These are phyloP conservation scores for Cinchona pubescens DNA, from an alignment of 257 asterid genomes.

Conservation along the genomic window DNA sequence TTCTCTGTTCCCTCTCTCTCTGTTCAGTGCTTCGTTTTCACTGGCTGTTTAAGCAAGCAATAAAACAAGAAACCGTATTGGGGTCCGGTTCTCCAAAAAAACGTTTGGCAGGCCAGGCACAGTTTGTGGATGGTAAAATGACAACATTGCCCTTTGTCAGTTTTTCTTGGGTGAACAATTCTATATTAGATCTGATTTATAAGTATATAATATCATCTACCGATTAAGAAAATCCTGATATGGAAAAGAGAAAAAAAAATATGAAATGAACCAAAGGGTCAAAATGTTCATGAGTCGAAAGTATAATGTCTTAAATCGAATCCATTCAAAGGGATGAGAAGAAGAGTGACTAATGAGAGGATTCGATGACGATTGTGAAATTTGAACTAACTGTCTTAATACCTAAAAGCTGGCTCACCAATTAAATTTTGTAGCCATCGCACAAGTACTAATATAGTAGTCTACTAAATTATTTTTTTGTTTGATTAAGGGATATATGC, in stretches of 20 bases:
- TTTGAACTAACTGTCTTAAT: background rate
- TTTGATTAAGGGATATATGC: background rate
- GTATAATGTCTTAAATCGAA: too few species aligned
- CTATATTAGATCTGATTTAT: too few species aligned
- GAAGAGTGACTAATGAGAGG: too few species aligned
- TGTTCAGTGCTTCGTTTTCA: background rate
- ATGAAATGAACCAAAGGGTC: too few species aligned
- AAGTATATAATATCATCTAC: too few species aligned
- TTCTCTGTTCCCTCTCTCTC: background rate
- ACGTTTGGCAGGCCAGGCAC: constrained; percentile 21
- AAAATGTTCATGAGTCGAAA: too few species aligned
- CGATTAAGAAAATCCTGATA: too few species aligned
- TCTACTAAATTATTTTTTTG: background rate
- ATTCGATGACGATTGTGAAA: background rate
- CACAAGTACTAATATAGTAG: background rate
- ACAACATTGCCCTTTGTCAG: background rate
- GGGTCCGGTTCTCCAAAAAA: constrained; percentile 22
- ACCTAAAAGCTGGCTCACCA: background rate
- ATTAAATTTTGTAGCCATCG: background rate
- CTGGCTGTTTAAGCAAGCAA: background rate
- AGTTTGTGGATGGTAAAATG: background rate
- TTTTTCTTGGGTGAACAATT: too few species aligned
- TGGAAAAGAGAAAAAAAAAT: too few species aligned
- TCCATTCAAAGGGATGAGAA: too few species aligned
- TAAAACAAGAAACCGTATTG: background rate